These are phyloP conservation scores for Acacia pycnantha DNA, from an alignment of 331 rosid genomes.

Conservation along the genomic window DNA sequence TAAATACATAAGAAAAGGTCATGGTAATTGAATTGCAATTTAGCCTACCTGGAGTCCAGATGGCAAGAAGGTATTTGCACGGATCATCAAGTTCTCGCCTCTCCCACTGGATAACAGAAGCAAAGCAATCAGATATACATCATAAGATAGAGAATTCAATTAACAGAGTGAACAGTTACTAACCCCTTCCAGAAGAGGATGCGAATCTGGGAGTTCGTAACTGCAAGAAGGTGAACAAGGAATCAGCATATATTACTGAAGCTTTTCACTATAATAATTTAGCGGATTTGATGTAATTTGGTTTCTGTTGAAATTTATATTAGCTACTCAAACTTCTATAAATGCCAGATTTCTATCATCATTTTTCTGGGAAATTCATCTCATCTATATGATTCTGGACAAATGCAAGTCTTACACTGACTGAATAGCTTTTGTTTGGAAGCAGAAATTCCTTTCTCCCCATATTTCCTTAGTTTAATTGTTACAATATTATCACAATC, in stretches of 20 bases:
- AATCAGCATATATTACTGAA: background rate
- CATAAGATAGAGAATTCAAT: background rate
- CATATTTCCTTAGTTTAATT: background rate
- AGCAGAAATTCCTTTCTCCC: background rate
- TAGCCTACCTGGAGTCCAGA: slow-evolving; percentile 96
- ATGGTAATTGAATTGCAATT: slow-evolving; percentile 14
- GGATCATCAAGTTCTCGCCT: slow-evolving; percentile 95
- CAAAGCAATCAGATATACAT: background rate
- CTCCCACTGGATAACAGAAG: slow-evolving; percentile 59
- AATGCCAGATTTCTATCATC: slow-evolving; percentile 2
- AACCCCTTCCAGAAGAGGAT: slow-evolving; percentile 91
- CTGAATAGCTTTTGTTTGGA: background rate
- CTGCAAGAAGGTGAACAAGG: slow-evolving; percentile 59
- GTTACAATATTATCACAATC: background rate
- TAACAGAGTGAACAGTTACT: slow-evolving; percentile 36
- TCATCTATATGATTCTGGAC: background rate
- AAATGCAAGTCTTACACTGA: slow-evolving; percentile 15
- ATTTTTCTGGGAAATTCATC: background rate
- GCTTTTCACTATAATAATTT: background rate
- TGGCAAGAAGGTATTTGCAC: slow-evolving; percentile 87
- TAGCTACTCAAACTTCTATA: background rate
- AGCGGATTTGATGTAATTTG: slow-evolving; percentile 9
- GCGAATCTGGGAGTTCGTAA: slow-evolving; percentile 94
- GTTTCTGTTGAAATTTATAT: background rate
- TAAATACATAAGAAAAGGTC: slow-evolving; percentile 15